Base-by-base conservation (phyloP, 2,329 filamentous ascomycete species). In the Lasiodiplodia hormozganensis region DNA sequence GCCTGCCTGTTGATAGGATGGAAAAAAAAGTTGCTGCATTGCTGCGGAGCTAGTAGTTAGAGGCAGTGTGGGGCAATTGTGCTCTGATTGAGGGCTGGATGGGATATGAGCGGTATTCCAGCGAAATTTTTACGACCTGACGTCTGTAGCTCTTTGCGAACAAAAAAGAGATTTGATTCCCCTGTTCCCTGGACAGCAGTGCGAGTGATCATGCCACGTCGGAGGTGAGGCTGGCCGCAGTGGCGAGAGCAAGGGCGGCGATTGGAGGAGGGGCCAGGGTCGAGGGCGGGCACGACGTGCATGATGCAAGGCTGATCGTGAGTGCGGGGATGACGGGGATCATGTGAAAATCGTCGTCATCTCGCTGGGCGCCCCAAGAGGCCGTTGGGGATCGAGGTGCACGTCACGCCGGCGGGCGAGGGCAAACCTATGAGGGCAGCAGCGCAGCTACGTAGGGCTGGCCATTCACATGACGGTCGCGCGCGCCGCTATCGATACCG, bases 41-140 rank as follows among this genome's bases (percentile, higher is more conserved):
- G 56, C 65, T 67, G 65, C 47, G 65, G 53, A 54, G 43, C 47
- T 53, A 67, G 54, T 53, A 67, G 54, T 62, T 52, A 52, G 65
- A 52, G 43, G 56, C 54, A 67, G 31, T 40, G 65, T 28, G 40
- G 25, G 40, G 40, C 58, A 62, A 34, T 31, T 49, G 40, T 62
- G 58, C 58, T 62, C 43, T 58, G 31, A 49, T 67, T 62, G 54
- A 67, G 23, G 65, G 65, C 65, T 51, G 65, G 65, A 67, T 43
- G 65, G 54, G 65, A 51, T 62, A 67, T 57, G 56, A 60, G 65
- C 38, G 65, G 25, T 52, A 40, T 53, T 62, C 56, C 56, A 25
- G 65, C 65, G 43, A 47, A 67, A 66, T 58, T 7, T 58, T 60
- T 67, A 67, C 47, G 65, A 67, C 54, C 43, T 67, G 65, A 67